phyloP scores from a whole-genome alignment of 2,329 filamentous ascomycete genomes.

The Blastomyces emzantsi region DNA sequence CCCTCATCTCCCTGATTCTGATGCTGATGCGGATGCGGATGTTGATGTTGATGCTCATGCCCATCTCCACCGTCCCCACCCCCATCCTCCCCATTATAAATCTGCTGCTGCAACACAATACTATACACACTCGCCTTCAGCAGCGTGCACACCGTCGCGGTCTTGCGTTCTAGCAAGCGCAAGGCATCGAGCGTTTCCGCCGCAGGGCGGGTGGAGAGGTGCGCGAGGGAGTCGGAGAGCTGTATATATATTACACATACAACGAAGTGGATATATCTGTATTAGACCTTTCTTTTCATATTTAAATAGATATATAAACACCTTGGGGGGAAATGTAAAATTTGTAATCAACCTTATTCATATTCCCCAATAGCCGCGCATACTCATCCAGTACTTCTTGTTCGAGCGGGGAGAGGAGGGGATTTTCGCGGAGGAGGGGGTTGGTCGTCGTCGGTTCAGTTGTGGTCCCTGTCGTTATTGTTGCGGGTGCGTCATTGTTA shows the following conservation, averaged over 20 bases:
- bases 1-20: conserved; percentile 13
- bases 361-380: conserved; percentile 72
- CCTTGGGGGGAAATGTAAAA: not conserved
- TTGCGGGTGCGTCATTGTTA: not conserved
- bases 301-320: not conserved
- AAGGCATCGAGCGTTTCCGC: conserved; percentile 71
- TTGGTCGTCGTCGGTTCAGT: conserved; percentile 20
- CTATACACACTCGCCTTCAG: conserved; percentile 98
- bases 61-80: conserved; percentile 21
- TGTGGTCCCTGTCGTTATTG: conserved; percentile 7
- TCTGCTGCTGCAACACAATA: conserved; percentile 96
- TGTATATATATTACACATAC: conserved; percentile 11
- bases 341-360: conserved; percentile 62
- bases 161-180: conserved; percentile 84
- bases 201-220: conserved; percentile 54
- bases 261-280: not conserved
- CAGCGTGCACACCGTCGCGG: conserved; percentile 85
- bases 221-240: conserved; percentile 42
- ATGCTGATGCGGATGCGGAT: conserved; percentile 2
- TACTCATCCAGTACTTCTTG: conserved; percentile 96
- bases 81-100: conserved; percentile 52
- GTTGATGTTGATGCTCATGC: conserved; percentile 12
- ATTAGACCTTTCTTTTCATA: not conserved
- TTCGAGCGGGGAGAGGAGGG: conserved; percentile 62
- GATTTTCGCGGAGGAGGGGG: conserved; percentile 32